Evolutionary conservation across 768 basidiomycete species (phyloP), one percentile per base, ranked within the genome.

Genomic region (Lentinus tigrinus): DNA sequence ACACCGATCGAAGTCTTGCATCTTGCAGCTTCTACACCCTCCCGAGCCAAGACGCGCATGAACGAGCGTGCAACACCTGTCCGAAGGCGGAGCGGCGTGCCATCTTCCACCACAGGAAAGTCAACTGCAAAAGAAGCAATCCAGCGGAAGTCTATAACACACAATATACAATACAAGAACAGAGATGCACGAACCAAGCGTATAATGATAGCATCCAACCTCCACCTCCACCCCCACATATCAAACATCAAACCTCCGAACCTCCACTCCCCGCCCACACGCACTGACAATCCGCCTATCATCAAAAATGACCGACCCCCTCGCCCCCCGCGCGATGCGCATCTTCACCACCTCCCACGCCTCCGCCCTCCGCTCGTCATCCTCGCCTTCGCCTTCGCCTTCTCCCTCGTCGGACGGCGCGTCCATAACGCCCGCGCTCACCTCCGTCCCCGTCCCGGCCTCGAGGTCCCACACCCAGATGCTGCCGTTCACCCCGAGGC

Each of bases 391-490:
- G 16, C n/a, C 6, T 36, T 13, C 19, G 40, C 58, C 10, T 14
- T 34, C 5, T 49, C 57, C 53, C 0, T 58, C 57, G 13, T 51
- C 52, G 47, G 19, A 43, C 0, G 47, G 52, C 4, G 14, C 47
- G 19, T 21, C 31, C 49, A 28, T 39, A 31, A 54, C 28, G 17
- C 57, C 61, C 36, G 53, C 43, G 24, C 47, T 57, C 10, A 66
- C 67, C 24, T 80, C 50, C 72, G 64, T 79, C 52, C 64, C 64
- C 26, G 72, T 68, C 21, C 74, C 78, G 11, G 77, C 79, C 69
- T 93, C 91, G 31, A 93, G 76, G 72, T 93, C 91, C 91, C 91
- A 93, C 3, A 91, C 88, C 88, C 89, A 91, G 42, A 93, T 80
- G 64, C 82, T 82, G 39, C 89, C 89, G 67, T 90, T 85, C 34